Percentiles rank a stretch among this genome's conserved stretches.
Conservation (phyloP, 208 protist species). For the Trypanosoma brucei region DNA sequence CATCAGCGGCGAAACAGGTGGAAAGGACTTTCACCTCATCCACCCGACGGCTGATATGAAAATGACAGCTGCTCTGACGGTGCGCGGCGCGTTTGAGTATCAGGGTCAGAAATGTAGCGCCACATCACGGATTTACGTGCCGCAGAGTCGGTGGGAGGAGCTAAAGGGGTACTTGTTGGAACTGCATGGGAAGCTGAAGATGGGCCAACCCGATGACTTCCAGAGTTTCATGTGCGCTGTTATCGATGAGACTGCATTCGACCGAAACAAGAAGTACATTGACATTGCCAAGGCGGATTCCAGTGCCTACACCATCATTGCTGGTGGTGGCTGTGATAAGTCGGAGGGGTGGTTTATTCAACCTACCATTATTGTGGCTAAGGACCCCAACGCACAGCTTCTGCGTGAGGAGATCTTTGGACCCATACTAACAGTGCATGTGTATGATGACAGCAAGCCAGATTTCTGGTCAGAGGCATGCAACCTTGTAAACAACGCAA, state of each 20-base stretch:
- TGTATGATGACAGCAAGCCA: constrained; percentile 91
- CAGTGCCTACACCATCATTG: constrained; percentile 63
- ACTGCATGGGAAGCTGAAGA: constrained; percentile 88
- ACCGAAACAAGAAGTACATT: constrained; percentile 93
- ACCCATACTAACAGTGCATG: constrained; percentile 94
- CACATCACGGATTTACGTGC: constrained; percentile 89
- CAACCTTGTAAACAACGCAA: constrained; percentile 80
- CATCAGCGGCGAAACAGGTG: constrained; percentile 95
- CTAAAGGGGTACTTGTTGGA: constrained; percentile 82
- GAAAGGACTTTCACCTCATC: constrained; percentile 97
- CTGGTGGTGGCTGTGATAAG: constrained; percentile 73
- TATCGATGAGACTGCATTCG: constrained; percentile 93
- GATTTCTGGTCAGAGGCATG: constrained; percentile 85
- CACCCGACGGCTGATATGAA: constrained; percentile 90
- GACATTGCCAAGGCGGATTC: constrained; percentile 86
- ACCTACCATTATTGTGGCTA: constrained; percentile 94
- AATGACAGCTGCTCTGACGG: constrained; percentile 70
- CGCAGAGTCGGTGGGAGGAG: constrained; percentile 85
- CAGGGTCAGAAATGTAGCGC: constrained; percentile 97
- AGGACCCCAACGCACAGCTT: constrained; percentile 77
- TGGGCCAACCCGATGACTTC: constrained; percentile 92
- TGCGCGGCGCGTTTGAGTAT: constrained; percentile 95
- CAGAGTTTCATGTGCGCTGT: constrained; percentile 93
- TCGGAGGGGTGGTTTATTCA: constrained; percentile 92
- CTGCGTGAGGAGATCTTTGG: constrained; percentile 98